phyloP scores from a whole-genome alignment of 192 early-diverging fungal genomes.

The Funneliformis geosporum region DNA sequence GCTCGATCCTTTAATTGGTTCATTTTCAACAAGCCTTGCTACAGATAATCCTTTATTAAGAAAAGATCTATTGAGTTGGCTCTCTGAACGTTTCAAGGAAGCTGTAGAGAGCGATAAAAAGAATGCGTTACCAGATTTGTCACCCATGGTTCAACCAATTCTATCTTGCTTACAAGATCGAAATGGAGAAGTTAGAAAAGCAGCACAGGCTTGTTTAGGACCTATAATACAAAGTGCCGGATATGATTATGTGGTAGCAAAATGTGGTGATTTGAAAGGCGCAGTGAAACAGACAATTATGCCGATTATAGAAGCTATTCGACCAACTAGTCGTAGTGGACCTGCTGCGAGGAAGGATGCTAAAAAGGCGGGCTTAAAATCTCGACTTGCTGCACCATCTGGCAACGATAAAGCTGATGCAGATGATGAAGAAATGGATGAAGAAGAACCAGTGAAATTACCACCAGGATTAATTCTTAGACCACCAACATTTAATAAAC shows the following conservation, averaged over 20 bases:
- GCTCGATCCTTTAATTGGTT: constrained; percentile 69
- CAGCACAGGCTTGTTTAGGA: constrained; percentile 70
- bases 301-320: constrained; percentile 73
- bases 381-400: constrained; percentile 45
- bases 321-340: constrained; percentile 41
- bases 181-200: constrained; percentile 86
- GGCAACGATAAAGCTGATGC: constrained; percentile 33
- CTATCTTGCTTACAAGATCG: constrained; percentile 88
- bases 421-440: constrained; percentile 40
- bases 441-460: constrained; percentile 33
- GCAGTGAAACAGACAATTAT: constrained; percentile 70
- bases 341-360: neutral
- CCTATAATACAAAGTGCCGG: constrained; percentile 71
- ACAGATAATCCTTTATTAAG: constrained; percentile 85
- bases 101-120: constrained; percentile 40
- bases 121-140: constrained; percentile 59
- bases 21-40: constrained; percentile 65
- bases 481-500: neutral
- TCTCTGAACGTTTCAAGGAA: constrained; percentile 61
- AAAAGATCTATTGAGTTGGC: constrained; percentile 86
- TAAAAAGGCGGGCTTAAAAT: constrained; percentile 32
- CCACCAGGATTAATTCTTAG: constrained; percentile 27
- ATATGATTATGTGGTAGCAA: constrained; percentile 67
- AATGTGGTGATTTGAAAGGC: constrained; percentile 75
- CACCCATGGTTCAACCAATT: constrained; percentile 64